phyloP scores from a whole-genome alignment of 2,329 filamentous ascomycete genomes.

The Neofusicoccum ribis region DNA sequence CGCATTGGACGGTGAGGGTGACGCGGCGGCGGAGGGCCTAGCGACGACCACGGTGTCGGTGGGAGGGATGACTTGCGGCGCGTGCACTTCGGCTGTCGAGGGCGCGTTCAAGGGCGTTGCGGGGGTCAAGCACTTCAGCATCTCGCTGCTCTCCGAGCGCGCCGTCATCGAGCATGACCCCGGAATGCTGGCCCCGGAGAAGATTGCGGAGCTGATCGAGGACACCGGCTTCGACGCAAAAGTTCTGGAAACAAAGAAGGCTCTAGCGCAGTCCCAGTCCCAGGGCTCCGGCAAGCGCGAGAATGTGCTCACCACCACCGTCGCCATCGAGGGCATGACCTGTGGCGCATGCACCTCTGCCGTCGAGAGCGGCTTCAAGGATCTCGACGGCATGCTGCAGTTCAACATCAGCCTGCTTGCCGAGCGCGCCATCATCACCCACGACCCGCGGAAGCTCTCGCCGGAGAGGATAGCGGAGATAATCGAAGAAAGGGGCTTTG shows the following conservation, averaged over 20 bases:
- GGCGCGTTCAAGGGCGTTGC: conserved; percentile 73
- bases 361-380: conserved; percentile 78
- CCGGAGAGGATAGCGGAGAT: conserved; percentile 75
- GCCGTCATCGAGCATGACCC: conserved; percentile 82
- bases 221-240: conserved; percentile 77
- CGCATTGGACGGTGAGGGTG: conserved; percentile 39
- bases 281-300: conserved; percentile 45
- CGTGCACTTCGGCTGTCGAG: conserved; percentile 84
- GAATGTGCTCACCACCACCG: conserved; percentile 68
- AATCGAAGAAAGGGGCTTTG: conserved; percentile 89
- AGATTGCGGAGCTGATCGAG: conserved; percentile 61
- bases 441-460: conserved; percentile 71
- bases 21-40: conserved; percentile 31
- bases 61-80: conserved; percentile 88
- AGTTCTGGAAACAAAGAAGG: conserved; percentile 68
- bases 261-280: conserved; percentile 29
- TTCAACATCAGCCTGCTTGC: conserved; percentile 96
- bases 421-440: conserved; percentile 84
- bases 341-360: conserved; percentile 95
- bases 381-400: conserved; percentile 73
- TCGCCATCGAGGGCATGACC: conserved; percentile 95
- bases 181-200: conserved; percentile 51
- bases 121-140: conserved; percentile 74
- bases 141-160: conserved; percentile 80
- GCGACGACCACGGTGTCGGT: conserved; percentile 73